Evolutionary conservation across 257 asterid species (phyloP), one percentile per base, ranked within the genome.

Genomic region (Salvia splendens): DNA sequence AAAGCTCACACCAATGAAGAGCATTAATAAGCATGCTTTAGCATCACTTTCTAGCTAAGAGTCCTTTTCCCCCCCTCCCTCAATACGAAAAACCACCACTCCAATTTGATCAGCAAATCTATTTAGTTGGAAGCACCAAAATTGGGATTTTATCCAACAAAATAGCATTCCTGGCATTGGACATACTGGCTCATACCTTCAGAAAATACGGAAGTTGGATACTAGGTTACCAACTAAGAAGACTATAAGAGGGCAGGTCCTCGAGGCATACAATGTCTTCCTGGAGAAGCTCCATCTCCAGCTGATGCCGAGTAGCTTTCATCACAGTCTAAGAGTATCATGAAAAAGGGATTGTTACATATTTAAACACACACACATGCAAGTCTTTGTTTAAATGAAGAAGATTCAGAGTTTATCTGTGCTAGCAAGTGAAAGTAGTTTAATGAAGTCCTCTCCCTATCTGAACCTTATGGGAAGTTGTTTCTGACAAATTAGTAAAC

Each of bases 301-400:
- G 82, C 83, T 85, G 93, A 52, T 92, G 95, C 8, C 97, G 95
- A 32, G 99, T 91, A 70, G 99, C 93, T 83, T 94, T 94, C 98
- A 94, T 94, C 81, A 91, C 98, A 48, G 87, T 73, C 99, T 94
- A 84, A 38, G 30, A 24, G 35, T 8, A 14, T n/a, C 33, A 53
- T 8, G 51, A 20, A n/a, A 5, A 35, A 17, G 7, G 42, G 42
- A 6, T 38, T 38, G 42, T 38, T 38, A 38, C 9, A 38, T 5
- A 24, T 24, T 24, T 24, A 24, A 24, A 24, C 30, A 24, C 30
- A 24, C 24, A 20, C 30, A 24, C 30, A 24, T 24, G 30, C 30
- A 24, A 24, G 30, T 24, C 30, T 24, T 24, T 24, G 30, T 24
- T 24, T 24, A 24, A 24, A 24, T 24, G 30, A 24, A 24, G 30